phyloP scores from a whole-genome alignment of 495 filamentous ascomycete species.

The Annulohypoxylon nitens region DNA sequence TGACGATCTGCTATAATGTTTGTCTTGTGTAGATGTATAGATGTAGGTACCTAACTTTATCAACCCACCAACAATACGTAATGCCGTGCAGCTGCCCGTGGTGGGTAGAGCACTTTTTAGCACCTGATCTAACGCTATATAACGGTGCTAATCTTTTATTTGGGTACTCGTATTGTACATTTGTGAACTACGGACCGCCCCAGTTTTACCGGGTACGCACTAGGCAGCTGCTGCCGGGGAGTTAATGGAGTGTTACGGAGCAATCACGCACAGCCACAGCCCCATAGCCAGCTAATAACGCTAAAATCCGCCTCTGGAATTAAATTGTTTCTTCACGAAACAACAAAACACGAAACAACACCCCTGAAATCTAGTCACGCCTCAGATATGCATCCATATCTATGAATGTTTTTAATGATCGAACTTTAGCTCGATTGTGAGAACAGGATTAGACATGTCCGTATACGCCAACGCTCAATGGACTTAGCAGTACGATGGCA shows the following conservation, averaged over 20 bases:
- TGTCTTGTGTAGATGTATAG: not conserved
- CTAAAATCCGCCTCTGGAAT: constrained; percentile 7
- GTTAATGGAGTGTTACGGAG: not conserved
- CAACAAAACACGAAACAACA: not conserved
- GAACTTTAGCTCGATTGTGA: not conserved
- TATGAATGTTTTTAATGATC: not conserved
- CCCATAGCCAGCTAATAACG: constrained; percentile 15
- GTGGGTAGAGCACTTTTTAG: constrained; percentile 17
- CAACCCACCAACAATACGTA: constrained; percentile 17
- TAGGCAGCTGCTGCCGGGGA: not conserved
- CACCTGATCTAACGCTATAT: constrained; percentile 6
- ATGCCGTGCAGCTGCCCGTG: constrained; percentile 23
- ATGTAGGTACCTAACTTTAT: constrained; percentile 19
- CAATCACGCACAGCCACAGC: constrained; percentile 18
- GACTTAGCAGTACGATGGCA: too few species aligned
- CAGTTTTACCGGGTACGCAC: not conserved
- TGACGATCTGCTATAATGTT: constrained; percentile 20
- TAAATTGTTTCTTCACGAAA: not conserved
- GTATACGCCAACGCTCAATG: not conserved
- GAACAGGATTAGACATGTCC: not conserved
- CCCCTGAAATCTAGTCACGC: constrained; percentile 1
- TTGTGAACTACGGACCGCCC: constrained; percentile 4
- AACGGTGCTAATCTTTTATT: constrained; percentile 21
- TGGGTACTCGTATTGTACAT: constrained; percentile 22
- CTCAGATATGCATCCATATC: not conserved